Evolutionary conservation across 257 asterid species (phyloP).

Genomic region (Ligustrum vulgare): DNA sequence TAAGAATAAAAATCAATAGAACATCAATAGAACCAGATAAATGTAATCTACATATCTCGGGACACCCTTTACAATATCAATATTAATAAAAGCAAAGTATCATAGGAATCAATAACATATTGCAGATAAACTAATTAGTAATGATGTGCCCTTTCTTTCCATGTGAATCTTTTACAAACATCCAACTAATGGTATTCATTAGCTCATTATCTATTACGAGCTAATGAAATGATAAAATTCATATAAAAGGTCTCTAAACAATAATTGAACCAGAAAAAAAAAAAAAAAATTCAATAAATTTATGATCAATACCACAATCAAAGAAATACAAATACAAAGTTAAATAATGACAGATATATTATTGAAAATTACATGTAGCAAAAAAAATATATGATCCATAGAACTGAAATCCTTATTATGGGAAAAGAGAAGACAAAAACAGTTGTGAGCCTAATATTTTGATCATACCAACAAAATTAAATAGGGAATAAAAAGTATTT

Average conservation of each 20-base stretch:
- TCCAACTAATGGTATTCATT: no score
- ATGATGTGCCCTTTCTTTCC: background rate
- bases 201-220: no score
- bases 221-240: no score
- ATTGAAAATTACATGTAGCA: background rate
- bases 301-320: no score
- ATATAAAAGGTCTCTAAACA: background rate
- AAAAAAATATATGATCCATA: background rate
- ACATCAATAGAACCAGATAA: no score
- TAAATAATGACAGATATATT: background rate
- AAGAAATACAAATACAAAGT: background rate
- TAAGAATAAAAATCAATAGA: no score
- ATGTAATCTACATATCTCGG: background rate
- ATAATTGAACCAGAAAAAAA: no score
- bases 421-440: background rate
- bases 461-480: no score
- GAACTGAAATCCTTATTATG: background rate
- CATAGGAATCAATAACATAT: no score
- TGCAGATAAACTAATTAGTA: background rate
- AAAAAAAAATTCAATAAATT: no score
- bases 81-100: no score
- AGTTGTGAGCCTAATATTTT: background rate
- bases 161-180: background rate
- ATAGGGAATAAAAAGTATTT: background rate
- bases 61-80: background rate